Conservation (phyloP, 768 basidiomycete species). For the Leucogyrophana mollusca region DNA sequence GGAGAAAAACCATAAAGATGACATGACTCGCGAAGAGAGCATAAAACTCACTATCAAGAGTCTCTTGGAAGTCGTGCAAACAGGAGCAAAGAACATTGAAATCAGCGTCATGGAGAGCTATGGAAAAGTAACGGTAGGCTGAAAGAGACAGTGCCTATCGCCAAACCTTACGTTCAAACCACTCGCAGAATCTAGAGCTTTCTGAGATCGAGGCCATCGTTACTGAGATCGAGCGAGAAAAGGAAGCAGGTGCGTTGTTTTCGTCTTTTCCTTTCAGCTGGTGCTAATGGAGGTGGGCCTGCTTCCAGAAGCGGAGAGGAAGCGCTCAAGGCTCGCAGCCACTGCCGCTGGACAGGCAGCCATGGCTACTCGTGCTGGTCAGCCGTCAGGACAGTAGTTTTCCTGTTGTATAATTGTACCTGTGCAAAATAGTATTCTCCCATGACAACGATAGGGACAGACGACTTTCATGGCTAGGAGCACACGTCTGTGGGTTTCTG, state of each 20-base stretch:
- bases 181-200: constrained; percentile 73
- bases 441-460: no score
- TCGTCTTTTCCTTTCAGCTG: not conserved
- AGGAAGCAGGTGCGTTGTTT: constrained; percentile 76
- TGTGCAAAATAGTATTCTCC: no score
- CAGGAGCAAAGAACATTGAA: constrained; percentile 99
- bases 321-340: constrained; percentile 85
- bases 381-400: constrained; percentile 35
- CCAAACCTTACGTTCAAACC: not conserved
- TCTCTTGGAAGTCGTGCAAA: constrained; percentile 96
- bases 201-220: constrained; percentile 91
- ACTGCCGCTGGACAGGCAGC: constrained; percentile 91
- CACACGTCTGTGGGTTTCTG: no score
- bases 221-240: constrained; percentile 91
- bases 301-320: constrained; percentile 85
- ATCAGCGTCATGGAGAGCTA: constrained; percentile 97
- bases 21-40: constrained; percentile 82
- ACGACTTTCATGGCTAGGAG: no score
- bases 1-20: constrained; percentile 97
- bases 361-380: constrained; percentile 62
- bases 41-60: constrained; percentile 96
- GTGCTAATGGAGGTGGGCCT: constrained; percentile 5
- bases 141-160: not conserved
- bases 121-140: constrained; percentile 84
- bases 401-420: constrained; percentile 1